Evolutionary conservation across 148 eudicot genomes (phyloP), one percentile per base, ranked within the genome.

Genomic region (Rhododendron vialii): DNA sequence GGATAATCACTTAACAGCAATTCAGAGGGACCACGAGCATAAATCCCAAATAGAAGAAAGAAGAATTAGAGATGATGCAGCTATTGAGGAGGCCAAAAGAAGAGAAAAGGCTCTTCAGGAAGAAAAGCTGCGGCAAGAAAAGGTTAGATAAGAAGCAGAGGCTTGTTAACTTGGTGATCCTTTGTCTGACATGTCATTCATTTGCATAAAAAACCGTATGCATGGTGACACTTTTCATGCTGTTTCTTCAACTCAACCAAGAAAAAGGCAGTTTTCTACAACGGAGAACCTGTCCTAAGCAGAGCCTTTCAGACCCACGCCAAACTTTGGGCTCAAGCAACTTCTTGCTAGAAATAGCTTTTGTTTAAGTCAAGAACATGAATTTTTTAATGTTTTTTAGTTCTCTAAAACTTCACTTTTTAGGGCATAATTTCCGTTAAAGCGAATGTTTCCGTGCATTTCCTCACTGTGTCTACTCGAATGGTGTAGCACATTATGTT

Each of bases 51-150:
- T 95, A 33, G 98, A 94, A 92, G 98, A 95, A 93, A 97, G 93
- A 83, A 93, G 87, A 92, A 94, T 97, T 86, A 90, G 95, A 92
- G 95, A 95, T 87, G 98, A 96, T 90, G 98, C 98, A 53, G 98
- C 95, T 83, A 85, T 92, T 82, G 96, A 92, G 90, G 99, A 97
- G 92, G 95, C 95, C 86, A 93, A 89, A 90, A 91, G 98, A 92
- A 93, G 87, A 86, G 96, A 97, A 87, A 93, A 91, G 87, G 95
- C 95, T 81, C 71, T 91, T 73, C 93, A 89, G 84, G 96, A 94
- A 91, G 95, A 93, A 86, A 91, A 90, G 87, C 13, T 91, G 83
- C 91, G 95, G 74, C 96, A 92, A 85, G 96, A 93, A 87, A 95
- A 90, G 84, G 88, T 90, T 0, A 93, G 89, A 91, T 95, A 93